Evolutionary conservation across 1,284 basidiomycete genomes (phyloP).

Genomic region (Peniophora sp.): DNA sequence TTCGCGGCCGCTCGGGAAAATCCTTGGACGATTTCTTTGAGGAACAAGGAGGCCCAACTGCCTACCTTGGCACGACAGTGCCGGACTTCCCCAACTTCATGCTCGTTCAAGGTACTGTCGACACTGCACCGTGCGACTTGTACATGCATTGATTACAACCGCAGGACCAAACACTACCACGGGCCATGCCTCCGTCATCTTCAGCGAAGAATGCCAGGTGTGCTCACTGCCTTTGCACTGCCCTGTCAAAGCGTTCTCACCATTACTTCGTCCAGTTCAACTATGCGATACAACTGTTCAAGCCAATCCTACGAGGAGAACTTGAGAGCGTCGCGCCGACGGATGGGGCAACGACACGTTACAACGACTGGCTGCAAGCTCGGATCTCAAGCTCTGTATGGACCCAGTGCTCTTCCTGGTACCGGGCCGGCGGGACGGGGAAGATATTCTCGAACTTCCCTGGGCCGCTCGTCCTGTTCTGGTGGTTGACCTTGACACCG

Average conservation of each 20-base stretch:
- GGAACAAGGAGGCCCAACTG: slow-evolving; percentile 25
- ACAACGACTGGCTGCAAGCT: slow-evolving; percentile 31
- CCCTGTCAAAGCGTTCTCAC: background rate
- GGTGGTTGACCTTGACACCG: background rate
- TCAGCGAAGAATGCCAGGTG: slow-evolving; percentile 34
- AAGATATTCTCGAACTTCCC: background rate
- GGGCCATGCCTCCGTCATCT: slow-evolving; percentile 39
- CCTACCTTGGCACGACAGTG: slow-evolving; percentile 25
- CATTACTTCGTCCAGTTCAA: slow-evolving; percentile 18
- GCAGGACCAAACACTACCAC: slow-evolving; percentile 39
- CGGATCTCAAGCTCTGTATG: slow-evolving; percentile 29
- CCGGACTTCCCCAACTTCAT: slow-evolving; percentile 32
- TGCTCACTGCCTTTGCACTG: background rate
- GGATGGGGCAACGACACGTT: slow-evolving; percentile 25
- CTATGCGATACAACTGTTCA: slow-evolving; percentile 30
- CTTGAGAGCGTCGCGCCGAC: slow-evolving; percentile 8
- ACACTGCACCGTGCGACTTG: no score
- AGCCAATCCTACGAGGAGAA: slow-evolving; percentile 23
- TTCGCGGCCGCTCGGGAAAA: slow-evolving; percentile 19
- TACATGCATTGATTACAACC: background rate
- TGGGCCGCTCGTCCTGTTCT: background rate
- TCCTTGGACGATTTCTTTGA: slow-evolving; percentile 25
- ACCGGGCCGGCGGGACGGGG: slow-evolving; percentile 23
- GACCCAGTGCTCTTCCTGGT: slow-evolving; percentile 32
- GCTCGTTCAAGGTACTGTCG: slow-evolving; percentile 13